Evolutionary conservation across 2,329 filamentous ascomycete species (phyloP).

Genomic region (Pseudogymnoascus sp.): DNA sequence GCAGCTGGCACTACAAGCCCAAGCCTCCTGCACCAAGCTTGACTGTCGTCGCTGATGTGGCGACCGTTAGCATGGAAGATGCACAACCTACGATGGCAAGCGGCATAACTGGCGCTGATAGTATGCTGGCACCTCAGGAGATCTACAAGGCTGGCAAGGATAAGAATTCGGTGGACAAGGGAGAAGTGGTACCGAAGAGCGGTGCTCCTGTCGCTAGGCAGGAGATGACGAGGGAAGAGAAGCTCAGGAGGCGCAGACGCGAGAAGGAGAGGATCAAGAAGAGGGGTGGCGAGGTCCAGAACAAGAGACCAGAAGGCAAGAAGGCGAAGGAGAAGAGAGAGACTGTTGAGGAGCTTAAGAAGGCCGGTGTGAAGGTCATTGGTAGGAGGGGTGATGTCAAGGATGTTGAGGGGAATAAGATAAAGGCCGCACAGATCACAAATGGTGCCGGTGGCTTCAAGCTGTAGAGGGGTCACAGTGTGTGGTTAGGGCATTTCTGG

Average conservation of each 20-base stretch:
- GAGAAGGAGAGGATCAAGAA: conserved; percentile 81
- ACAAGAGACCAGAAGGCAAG: conserved; percentile 44
- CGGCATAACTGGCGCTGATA: conserved; percentile 58
- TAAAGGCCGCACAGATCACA: conserved; percentile 42
- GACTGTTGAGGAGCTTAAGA: conserved; percentile 52
- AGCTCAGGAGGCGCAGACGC: conserved; percentile 62
- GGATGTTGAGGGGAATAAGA: conserved; percentile 74
- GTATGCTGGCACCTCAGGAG: conserved; percentile 86
- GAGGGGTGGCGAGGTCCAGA: conserved; percentile 43
- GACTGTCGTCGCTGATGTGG: conserved; percentile 80
- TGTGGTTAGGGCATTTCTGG: neutral
- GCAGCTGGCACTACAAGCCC: conserved; percentile 91
- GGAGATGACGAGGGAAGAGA: conserved; percentile 84
- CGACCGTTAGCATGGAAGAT: conserved; percentile 91
- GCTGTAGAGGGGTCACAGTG: conserved; percentile 36
- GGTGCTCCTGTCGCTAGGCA: conserved; percentile 71
- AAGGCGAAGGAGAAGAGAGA: conserved; percentile 48
- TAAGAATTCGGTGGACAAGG: conserved; percentile 43
- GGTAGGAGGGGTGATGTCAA: conserved; percentile 80
- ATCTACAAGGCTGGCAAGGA: conserved; percentile 75
- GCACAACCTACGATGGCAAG: conserved; percentile 77
- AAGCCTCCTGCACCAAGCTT: conserved; percentile 74
- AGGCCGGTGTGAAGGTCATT: conserved; percentile 84
- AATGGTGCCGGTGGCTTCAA: conserved; percentile 51
- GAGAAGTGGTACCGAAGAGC: conserved; percentile 68